phyloP scores from a whole-genome alignment of 2,329 filamentous ascomycete species.

The Trichoderma polysporum region DNA sequence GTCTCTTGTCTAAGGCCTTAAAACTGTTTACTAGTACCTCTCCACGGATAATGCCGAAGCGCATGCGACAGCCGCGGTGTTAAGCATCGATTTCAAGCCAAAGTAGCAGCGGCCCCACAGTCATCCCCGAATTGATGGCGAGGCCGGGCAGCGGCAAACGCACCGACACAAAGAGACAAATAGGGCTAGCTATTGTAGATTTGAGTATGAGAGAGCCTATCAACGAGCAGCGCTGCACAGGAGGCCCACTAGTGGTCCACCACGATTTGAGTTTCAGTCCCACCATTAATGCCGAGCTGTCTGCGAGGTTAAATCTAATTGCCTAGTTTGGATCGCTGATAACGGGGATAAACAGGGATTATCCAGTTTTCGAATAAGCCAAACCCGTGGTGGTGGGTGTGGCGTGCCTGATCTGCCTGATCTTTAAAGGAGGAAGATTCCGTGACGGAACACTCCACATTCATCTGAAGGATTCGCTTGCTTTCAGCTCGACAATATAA shows the following conservation, averaged over 20 bases:
- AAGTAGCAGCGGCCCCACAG: background rate
- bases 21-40: background rate
- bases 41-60: conserved; percentile 7
- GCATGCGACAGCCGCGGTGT: background rate
- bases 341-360: background rate
- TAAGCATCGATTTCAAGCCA: background rate
- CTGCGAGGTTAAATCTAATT: background rate
- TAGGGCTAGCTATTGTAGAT: background rate
- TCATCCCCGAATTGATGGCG: conserved; percentile 15
- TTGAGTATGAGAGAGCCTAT: background rate
- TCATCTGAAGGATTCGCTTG: background rate
- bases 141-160: background rate
- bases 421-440: background rate
- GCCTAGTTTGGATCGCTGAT: background rate
- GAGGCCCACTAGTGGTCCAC: background rate
- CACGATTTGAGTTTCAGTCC: background rate
- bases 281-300: conserved; percentile 7
- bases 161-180: background rate
- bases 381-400: background rate
- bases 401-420: background rate
- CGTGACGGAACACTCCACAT: background rate
- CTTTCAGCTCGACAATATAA: background rate
- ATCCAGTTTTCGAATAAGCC: background rate
- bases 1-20: background rate
- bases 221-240: background rate